Percentiles rank a stretch among this genome's conserved stretches.
Evolutionary conservation across 495 filamentous ascomycete genomes (phyloP).

Genomic region (Tetracladium setigerum): DNA sequence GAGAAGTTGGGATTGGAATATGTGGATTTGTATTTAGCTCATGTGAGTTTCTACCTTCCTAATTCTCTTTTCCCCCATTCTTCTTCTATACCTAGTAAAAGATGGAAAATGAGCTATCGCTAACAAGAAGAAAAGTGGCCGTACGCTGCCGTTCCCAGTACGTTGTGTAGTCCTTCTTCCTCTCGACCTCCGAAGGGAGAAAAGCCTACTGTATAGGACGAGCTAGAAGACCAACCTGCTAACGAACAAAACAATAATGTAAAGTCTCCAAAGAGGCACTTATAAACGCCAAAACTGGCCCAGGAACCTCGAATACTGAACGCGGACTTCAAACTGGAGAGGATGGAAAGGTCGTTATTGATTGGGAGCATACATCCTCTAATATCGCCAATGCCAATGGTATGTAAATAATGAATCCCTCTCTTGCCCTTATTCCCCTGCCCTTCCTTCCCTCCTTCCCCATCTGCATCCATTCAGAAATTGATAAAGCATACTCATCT

Average conservation of each 20-base stretch:
- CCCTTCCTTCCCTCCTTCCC: too few species aligned
- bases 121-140: background rate
- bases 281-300: background rate
- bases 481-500: too few species aligned
- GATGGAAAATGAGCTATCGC: too few species aligned
- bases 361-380: slow-evolving; percentile 8
- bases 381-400: slow-evolving; percentile 3
- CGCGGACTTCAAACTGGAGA: slow-evolving; percentile 52
- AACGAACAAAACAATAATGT: too few species aligned
- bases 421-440: too few species aligned
- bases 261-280: background rate
- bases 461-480: too few species aligned
- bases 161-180: too few species aligned
- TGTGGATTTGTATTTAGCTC: slow-evolving; percentile 66
- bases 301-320: background rate
- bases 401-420: background rate
- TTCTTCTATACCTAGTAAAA: too few species aligned
- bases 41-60: background rate
- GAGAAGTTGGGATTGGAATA: slow-evolving; percentile 64
- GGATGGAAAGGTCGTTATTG: slow-evolving; percentile 58
- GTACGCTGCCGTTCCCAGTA: slow-evolving; percentile 1
- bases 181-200: too few species aligned
- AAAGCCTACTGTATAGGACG: too few species aligned
- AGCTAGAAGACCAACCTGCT: too few species aligned
- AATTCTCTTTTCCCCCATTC: too few species aligned